phyloP scores from a whole-genome alignment of 495 filamentous ascomycete genomes.

The Xylaria castorea region DNA sequence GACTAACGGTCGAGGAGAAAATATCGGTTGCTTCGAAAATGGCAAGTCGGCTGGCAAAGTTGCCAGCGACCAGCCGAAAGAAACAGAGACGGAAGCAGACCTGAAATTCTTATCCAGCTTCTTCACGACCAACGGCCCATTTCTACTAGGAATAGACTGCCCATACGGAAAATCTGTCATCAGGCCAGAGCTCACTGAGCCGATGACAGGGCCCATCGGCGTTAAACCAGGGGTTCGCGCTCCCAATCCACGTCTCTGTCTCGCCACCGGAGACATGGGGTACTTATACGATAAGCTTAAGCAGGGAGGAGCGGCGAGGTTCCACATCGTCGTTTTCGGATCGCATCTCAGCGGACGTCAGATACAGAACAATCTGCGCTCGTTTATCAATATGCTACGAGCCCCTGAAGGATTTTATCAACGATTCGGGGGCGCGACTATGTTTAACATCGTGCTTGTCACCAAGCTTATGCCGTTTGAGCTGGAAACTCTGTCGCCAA shows the following conservation, averaged over 20 bases:
- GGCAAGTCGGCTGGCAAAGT: neutral
- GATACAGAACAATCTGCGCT: slow-evolving; percentile 26
- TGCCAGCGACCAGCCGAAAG: neutral
- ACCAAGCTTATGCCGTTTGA: slow-evolving; percentile 39
- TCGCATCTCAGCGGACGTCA: slow-evolving; percentile 39
- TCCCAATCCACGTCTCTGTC: slow-evolving; percentile 47
- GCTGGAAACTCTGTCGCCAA: neutral
- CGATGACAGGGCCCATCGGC: slow-evolving; percentile 2
- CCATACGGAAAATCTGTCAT: slow-evolving; percentile 27
- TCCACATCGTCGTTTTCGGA: slow-evolving; percentile 46
- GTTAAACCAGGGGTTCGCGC: slow-evolving; percentile 42
- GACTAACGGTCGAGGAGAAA: neutral
- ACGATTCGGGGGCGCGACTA: slow-evolving; percentile 34
- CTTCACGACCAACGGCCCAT: slow-evolving; percentile 36
- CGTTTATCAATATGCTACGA: slow-evolving; percentile 29
- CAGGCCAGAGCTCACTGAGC: neutral
- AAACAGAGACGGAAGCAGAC: slow-evolving; percentile 17
- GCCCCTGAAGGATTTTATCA: slow-evolving; percentile 31
- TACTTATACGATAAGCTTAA: slow-evolving; percentile 46
- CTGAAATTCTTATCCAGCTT: slow-evolving; percentile 35
- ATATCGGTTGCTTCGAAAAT: neutral
- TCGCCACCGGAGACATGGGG: slow-evolving; percentile 33
- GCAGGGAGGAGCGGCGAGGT: slow-evolving; percentile 24
- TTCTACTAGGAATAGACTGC: slow-evolving; percentile 40
- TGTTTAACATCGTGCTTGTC: slow-evolving; percentile 45